These are phyloP conservation scores for Penicillium longicatenatum DNA, from an alignment of 495 filamentous ascomycete genomes.

Conservation along the genomic window DNA sequence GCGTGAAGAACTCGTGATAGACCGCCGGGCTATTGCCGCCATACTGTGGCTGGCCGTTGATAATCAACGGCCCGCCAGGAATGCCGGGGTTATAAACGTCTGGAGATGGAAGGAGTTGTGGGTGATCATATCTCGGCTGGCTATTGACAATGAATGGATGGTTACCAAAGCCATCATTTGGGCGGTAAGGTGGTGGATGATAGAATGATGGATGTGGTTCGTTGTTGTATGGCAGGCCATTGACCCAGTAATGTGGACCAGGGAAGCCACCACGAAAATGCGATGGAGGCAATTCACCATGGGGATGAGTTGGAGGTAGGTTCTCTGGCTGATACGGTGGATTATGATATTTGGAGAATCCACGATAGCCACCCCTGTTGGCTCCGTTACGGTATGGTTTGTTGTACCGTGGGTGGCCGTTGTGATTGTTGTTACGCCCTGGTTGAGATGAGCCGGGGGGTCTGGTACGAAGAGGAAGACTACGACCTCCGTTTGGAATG, in stretches of 20 bases:
- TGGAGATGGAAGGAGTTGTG: background rate
- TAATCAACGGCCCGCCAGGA: constrained; percentile 1
- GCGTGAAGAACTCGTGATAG: background rate
- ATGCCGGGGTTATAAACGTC: background rate
- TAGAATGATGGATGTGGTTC: constrained; percentile 2
- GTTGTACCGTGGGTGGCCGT: background rate
- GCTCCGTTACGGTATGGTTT: background rate
- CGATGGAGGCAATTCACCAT: background rate
- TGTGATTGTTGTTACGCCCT: background rate
- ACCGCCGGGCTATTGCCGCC: background rate
- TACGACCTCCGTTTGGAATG: background rate
- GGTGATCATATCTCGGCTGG: background rate
- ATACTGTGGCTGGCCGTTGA: constrained; percentile 5
- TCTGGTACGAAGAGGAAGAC: background rate
- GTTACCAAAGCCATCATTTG: background rate
- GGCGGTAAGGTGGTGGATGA: background rate
- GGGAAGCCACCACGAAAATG: constrained; percentile 1
- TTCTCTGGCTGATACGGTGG: background rate
- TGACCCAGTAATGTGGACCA: background rate
- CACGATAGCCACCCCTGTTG: constrained; percentile 3
- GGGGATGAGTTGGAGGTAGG: background rate
- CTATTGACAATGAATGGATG: background rate
- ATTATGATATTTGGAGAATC: background rate
- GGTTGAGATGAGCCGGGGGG: background rate
- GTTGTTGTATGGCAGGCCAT: constrained; percentile 6